Evolutionary conservation across 768 basidiomycete genomes (phyloP), one percentile per base, ranked within the genome.

Genomic region (Kwoniella europaea): DNA sequence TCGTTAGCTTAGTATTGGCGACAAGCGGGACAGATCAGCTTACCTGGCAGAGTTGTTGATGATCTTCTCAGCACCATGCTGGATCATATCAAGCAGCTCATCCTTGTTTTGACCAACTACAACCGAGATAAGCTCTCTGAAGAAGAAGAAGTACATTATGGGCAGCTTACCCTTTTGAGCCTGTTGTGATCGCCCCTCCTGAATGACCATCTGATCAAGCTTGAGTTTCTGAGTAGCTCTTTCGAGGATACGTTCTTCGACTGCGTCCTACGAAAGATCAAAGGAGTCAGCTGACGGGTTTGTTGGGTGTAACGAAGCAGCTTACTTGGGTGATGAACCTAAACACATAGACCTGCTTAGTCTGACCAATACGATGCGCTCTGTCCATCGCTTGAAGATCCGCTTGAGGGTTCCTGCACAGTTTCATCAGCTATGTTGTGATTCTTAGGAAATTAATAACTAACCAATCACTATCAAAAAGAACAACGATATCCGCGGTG

Each of bases 371-470:
- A 67, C 94, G 92, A 85, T 96, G 94, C 0, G 95, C 95, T 68
- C 94, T 92, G 80, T 98, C 94, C 96, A 97, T 98, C 4, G 97
- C 97, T 82, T 99, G 97, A 57, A 99, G 84, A 86, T 99, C 97
- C 2, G 96, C 97, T 85, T 99, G 97, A 1, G 97, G 96, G 83
- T 98, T 99, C 94, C 91, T 93, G 74, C 5, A 54, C 16, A 4
- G 16, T 12, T 22, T 6, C 4, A 42, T 74, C 54, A 71, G 73
- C 61, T 20, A 35, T 35, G 35, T 35, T 10, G 4, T 2, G 15
- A 52, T 22, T 4, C 35, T 54, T 29, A 24, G 9, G 27, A 72
- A 42, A 44, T n/a, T 6, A 18, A 22, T 46, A 27, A 81, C 87
- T 58, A 27, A 91, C 95, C 97, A 98, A 82, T 99, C 97, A 72